Evolutionary conservation across 2,329 filamentous ascomycete species (phyloP), one percentile per base, ranked within the genome.

Genomic region (Eurotiales sp.): DNA sequence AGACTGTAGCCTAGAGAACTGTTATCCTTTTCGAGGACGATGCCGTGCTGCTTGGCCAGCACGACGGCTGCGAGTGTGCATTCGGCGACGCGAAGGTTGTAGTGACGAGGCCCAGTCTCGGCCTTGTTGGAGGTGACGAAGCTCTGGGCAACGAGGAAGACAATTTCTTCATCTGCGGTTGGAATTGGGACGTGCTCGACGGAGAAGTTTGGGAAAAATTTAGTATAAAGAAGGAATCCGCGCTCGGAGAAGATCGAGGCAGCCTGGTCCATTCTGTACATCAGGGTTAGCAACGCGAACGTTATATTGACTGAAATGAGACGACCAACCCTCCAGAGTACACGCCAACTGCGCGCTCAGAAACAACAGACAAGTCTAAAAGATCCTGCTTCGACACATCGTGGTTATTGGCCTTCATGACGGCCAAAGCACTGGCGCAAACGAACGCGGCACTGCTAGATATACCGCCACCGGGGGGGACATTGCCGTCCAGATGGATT

Each of bases 21-120:
- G 4, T 85, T 84, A 68, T 99, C 93, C 51, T 80, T 72, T 15
- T 88, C 85, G 1, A 97, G 82, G 1, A 81, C 83, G 30, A 86
- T 64, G 2, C 74, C 74, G 55, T 83, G 77, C 36, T 78, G 75
- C 59, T 83, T 84, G 36, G 82, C 78, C 2, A 87, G 70, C 25
- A 85, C 78, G 14, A 81, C 75, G 3, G 93, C 90, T 3, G 93
- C 93, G 27, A 99, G 80, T 49, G 87, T 93, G 74, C 90, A 95
- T 72, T 99, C 93, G 32, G 96, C 93, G 1, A 99, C 93, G 23
- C 93, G 87, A 21, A 99, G 81, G 70, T 99, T 99, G 77, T 97
- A 99, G 77, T 92, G 90, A 57, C 95, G 85, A 0, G 92, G 92
- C 0, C 87, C 93, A 1, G 92, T 96, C 55, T 92, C 87, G 64